phyloP scores from a whole-genome alignment of 1,284 basidiomycete species.

The Peniophora sp. region DNA sequence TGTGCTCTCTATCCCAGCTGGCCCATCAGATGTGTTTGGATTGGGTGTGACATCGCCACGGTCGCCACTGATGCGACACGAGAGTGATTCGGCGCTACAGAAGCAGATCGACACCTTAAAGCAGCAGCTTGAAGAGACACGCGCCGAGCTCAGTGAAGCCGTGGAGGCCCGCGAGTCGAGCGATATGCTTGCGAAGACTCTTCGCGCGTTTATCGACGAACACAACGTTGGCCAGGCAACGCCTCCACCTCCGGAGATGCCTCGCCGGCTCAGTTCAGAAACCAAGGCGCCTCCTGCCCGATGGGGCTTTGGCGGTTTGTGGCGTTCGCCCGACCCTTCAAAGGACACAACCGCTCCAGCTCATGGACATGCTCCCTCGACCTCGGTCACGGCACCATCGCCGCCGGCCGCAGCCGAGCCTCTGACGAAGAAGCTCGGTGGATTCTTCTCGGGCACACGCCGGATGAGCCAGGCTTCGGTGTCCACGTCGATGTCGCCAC shows the following conservation, averaged over 20 bases:
- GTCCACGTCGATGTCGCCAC: constrained; percentile 16
- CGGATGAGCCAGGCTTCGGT: constrained; percentile 1
- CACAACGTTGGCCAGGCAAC: constrained; percentile 47
- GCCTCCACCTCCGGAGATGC: constrained; percentile 2
- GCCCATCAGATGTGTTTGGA: constrained; percentile 9
- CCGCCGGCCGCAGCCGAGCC: constrained; percentile 25
- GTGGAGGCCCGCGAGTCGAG: constrained; percentile 81
- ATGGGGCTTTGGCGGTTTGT: constrained; percentile 50
- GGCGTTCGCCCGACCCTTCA: constrained; percentile 34
- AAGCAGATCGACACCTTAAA: constrained; percentile 54
- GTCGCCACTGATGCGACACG: not conserved
- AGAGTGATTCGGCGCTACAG: constrained; percentile 34
- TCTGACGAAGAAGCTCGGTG: constrained; percentile 54
- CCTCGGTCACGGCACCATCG: constrained; percentile 18
- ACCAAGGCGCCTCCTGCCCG: constrained; percentile 15
- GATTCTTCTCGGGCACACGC: constrained; percentile 51
- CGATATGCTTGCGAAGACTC: constrained; percentile 75
- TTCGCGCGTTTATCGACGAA: constrained; percentile 81
- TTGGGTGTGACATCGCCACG: not conserved
- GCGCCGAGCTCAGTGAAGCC: constrained; percentile 63
- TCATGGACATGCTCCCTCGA: constrained; percentile 11
- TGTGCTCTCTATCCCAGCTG: constrained; percentile 31
- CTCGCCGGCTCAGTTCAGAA: constrained; percentile 2
- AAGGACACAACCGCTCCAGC: constrained; percentile 11
- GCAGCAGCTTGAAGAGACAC: constrained; percentile 53